Conservation (phyloP, 2,329 filamentous ascomycete species). For the Talaromyces sp. region DNA sequence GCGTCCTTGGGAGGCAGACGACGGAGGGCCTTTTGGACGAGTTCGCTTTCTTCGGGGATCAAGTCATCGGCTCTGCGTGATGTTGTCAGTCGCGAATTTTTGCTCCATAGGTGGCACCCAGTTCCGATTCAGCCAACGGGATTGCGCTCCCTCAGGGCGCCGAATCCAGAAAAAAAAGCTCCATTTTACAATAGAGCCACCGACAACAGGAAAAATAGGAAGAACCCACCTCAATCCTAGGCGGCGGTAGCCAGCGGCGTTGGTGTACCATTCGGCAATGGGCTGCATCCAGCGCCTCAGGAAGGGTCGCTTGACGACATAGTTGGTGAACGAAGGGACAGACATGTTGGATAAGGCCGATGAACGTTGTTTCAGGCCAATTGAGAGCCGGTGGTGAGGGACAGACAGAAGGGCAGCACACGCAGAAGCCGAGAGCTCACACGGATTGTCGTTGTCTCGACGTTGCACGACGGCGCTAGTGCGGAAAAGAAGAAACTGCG, state of each 20-base stretch:
- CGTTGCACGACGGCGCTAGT: constrained; percentile 6
- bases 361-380: constrained; percentile 17
- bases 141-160: neutral
- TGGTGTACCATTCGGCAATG: constrained; percentile 80
- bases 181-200: neutral
- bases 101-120: neutral
- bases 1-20: constrained; percentile 83
- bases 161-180: neutral
- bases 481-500: constrained; percentile 7
- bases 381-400: constrained; percentile 23
- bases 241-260: constrained; percentile 87
- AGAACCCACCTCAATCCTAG: constrained; percentile 75
- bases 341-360: constrained; percentile 53
- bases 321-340: constrained; percentile 67
- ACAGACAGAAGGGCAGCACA: constrained; percentile 17
- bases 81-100: constrained; percentile 1
- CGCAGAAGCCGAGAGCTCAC: constrained; percentile 3
- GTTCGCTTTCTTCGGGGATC: constrained; percentile 85
- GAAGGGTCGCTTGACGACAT: constrained; percentile 80
- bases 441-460: constrained; percentile 10
- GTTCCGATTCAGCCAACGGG: neutral
- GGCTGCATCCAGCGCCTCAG: constrained; percentile 74
- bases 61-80: constrained; percentile 80
- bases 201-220: neutral
- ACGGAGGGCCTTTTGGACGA: constrained; percentile 80